Evolutionary conservation across 2,329 filamentous ascomycete species (phyloP).

Genomic region (Claviceps sp.): DNA sequence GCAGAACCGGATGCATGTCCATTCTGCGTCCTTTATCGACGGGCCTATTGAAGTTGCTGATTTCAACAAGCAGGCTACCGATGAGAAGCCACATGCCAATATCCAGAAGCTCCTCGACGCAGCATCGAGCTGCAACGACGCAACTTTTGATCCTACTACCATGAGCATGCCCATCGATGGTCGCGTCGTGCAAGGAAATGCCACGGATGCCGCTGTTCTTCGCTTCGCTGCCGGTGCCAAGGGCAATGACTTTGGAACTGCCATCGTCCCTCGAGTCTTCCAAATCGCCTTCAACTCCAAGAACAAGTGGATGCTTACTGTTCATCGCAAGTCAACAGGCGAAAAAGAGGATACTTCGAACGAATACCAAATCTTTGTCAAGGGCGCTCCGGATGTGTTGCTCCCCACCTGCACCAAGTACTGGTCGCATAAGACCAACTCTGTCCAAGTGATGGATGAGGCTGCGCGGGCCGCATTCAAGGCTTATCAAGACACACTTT

Average conservation of each 20-base stretch:
- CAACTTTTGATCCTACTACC: constrained; percentile 25
- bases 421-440: constrained; percentile 19
- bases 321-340: constrained; percentile 14
- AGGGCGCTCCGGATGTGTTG: constrained; percentile 41
- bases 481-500: constrained; percentile 25
- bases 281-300: constrained; percentile 37
- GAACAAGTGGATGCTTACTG: constrained; percentile 36
- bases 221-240: constrained; percentile 21
- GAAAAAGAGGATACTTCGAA: constrained; percentile 11
- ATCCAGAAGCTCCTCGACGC: constrained; percentile 15
- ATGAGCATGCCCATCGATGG: constrained; percentile 20
- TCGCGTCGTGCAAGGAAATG: constrained; percentile 26
- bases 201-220: constrained; percentile 29
- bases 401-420: constrained; percentile 21
- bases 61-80: constrained; percentile 11
- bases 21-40: constrained; percentile 24
- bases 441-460: constrained; percentile 21
- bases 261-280: constrained; percentile 17
- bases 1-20: constrained; percentile 31
- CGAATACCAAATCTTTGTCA: constrained; percentile 32
- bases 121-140: constrained; percentile 28
- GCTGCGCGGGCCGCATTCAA: constrained; percentile 20
- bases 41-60: constrained; percentile 15
- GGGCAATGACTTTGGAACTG: constrained; percentile 10
- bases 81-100: constrained; percentile 7